Evolutionary conservation across 208 protist genomes (phyloP), one percentile per base, ranked within the genome.

Genomic region (Crithidia brevicula): DNA sequence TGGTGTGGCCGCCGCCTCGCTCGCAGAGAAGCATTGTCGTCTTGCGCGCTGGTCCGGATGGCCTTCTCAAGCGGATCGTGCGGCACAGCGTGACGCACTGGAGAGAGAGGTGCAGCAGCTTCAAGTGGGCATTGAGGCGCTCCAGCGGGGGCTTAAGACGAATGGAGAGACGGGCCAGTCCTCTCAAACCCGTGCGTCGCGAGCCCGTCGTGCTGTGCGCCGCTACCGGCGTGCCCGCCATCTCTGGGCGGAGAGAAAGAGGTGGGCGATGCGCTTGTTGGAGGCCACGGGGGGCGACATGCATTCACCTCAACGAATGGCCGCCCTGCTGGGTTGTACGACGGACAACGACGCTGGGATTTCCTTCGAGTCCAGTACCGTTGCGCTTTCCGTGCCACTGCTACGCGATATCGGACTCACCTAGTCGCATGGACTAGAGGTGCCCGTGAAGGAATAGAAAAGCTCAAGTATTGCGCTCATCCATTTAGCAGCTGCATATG

Each of bases 181-280:
- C 31, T 15, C 61, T 3, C 36, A 51, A 36, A 28, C 27, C 10
- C 23, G 53, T 34, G 23, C 34, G 28, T 23, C 18, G 33, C 43
- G 51, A 1, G 46, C n/a, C 9, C 67, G 73, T 18, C 61, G 72
- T 11, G 63, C 67, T 10, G 73, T 81, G 28, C 28, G 30, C 22
- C 73, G 72, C 1, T 92, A 93, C 66, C 82, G 90, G 23, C 54
- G 43, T 47, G 71, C 86, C 30, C 78, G 87, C 27, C 61, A 67
- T n/a, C 58, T 86, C 20, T 96, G 90, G 90, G 57, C 40, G 54
- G 81, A 92, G 54, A 72, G 90, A 15, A 88, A 86, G 65, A 83
- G 85, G 27, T 91, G 84, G 70, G 73, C 82, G 25, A 57, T 81
- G 56, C 73, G 83, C 45, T 69, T 96, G 45, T 59, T 93, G 45